Percentiles rank a stretch among this genome's conserved stretches.
Conservation (phyloP, 2,329 filamentous ascomycete species). For the Aspergillus proliferans region DNA sequence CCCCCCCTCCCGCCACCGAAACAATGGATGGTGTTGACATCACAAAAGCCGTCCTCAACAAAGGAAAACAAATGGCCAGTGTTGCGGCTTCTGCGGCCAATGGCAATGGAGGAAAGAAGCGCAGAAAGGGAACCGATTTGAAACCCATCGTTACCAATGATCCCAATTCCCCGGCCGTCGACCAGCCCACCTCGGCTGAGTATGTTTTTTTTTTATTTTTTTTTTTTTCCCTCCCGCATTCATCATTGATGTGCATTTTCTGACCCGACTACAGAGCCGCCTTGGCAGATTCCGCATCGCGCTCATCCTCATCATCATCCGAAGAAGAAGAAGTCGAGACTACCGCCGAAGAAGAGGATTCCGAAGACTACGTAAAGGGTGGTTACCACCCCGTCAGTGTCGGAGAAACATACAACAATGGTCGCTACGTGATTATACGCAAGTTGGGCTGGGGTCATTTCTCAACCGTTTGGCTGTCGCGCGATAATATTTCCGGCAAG, state of each 20-base stretch:
- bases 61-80: constrained; percentile 58
- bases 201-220: constrained; percentile 21
- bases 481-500: constrained; percentile 81
- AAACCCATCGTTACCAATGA: constrained; percentile 64
- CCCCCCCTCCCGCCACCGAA: constrained; percentile 7
- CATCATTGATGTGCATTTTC: background rate
- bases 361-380: constrained; percentile 98
- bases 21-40: constrained; percentile 60
- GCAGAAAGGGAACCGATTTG: constrained; percentile 57
- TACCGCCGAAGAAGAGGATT: constrained; percentile 96
- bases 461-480: constrained; percentile 83
- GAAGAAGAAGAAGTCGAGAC: constrained; percentile 83
- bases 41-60: constrained; percentile 59
- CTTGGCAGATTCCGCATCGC: constrained; percentile 46
- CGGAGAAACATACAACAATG: constrained; percentile 95
- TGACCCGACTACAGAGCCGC: constrained; percentile 1
- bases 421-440: background rate
- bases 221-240: constrained; percentile 8
- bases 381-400: constrained; percentile 94
- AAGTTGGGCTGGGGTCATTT: constrained; percentile 74
- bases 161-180: constrained; percentile 40
- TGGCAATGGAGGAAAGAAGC: constrained; percentile 58
- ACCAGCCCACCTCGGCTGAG: constrained; percentile 39
- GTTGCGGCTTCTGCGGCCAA: constrained; percentile 42
- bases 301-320: constrained; percentile 70